Percentiles rank a stretch among this genome's conserved stretches.
Evolutionary conservation across 805 yeast genomes (phyloP).

Genomic region (Ogataea henricii): DNA sequence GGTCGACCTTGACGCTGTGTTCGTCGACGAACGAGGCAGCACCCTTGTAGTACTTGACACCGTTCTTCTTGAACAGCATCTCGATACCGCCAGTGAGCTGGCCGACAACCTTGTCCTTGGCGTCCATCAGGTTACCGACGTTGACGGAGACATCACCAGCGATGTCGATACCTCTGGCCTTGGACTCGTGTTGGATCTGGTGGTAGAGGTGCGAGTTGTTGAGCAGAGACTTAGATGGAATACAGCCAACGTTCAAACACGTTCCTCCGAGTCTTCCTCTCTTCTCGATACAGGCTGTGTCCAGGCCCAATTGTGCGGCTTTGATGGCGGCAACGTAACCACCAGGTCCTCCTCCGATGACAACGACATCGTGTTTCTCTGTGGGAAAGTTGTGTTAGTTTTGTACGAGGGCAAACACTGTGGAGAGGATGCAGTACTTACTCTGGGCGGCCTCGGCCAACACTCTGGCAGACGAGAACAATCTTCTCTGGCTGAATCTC

Average conservation of each 20-base stretch:
- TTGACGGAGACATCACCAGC: constrained; percentile 68
- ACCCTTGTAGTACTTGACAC: constrained; percentile 93
- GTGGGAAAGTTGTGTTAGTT: constrained; percentile 16
- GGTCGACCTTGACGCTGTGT: constrained; percentile 74
- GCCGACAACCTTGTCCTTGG: constrained; percentile 87
- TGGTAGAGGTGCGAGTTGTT: constrained; percentile 95
- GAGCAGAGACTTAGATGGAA: constrained; percentile 93
- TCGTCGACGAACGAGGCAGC: constrained; percentile 85
- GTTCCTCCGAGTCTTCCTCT: constrained; percentile 98
- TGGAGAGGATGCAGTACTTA: constrained; percentile 19
- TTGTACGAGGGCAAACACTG: not conserved
- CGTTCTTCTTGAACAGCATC: constrained; percentile 91
- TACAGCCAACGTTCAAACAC: constrained; percentile 98
- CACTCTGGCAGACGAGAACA: constrained; percentile 35
- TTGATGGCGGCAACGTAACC: constrained; percentile 99
- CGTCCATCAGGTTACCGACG: constrained; percentile 78
- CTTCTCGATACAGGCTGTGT: constrained; percentile 96
- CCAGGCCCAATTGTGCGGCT: constrained; percentile 93
- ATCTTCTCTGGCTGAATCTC: constrained; percentile 33
- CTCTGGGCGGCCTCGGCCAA: constrained; percentile 32
- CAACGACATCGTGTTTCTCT: constrained; percentile 81
- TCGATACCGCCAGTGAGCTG: constrained; percentile 94
- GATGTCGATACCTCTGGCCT: constrained; percentile 87
- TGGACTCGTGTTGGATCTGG: constrained; percentile 81
- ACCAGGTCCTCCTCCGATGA: constrained; percentile 99